Conservation (phyloP, 2,329 filamentous ascomycete genomes). For the Epichloe brachyelytri region DNA sequence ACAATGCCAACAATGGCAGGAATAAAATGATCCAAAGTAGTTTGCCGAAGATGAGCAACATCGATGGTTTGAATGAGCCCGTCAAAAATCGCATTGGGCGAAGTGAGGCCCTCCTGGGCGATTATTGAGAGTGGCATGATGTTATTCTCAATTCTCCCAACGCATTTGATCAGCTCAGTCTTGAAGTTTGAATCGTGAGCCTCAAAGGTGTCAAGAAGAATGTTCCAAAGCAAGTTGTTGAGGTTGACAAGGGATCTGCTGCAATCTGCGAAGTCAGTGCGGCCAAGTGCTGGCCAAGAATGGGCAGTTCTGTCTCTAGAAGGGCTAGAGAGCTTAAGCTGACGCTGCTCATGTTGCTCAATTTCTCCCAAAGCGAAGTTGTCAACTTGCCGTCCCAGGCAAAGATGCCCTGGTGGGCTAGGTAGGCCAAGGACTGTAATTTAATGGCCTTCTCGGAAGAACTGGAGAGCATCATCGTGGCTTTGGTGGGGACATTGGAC, state of each 20-base stretch:
- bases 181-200: slow-evolving; percentile 24
- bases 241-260: slow-evolving; percentile 37
- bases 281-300: slow-evolving; percentile 43
- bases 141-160: slow-evolving; percentile 14
- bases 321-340: slow-evolving; percentile 47
- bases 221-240: slow-evolving; percentile 31
- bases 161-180: slow-evolving; percentile 14
- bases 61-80: slow-evolving; percentile 15
- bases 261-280: slow-evolving; percentile 35
- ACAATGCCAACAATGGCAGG: slow-evolving; percentile 33
- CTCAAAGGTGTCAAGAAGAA: slow-evolving; percentile 29
- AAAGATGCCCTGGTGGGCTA: slow-evolving; percentile 27
- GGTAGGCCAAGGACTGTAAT: slow-evolving; percentile 34
- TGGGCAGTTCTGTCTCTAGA: slow-evolving; percentile 51
- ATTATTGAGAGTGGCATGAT: slow-evolving; percentile 5
- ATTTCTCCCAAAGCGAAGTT: slow-evolving; percentile 38
- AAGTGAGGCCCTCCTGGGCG: slow-evolving; percentile 2
- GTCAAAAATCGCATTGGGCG: slow-evolving; percentile 9
- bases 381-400: slow-evolving; percentile 28
- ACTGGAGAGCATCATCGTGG: slow-evolving; percentile 20
- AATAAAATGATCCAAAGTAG: slow-evolving; percentile 30
- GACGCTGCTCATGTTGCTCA: slow-evolving; percentile 38
- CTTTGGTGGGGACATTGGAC: slow-evolving; percentile 27
- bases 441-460: slow-evolving; percentile 23
- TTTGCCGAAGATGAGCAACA: slow-evolving; percentile 23